Evolutionary conservation across 768 basidiomycete genomes (phyloP), one percentile per base, ranked within the genome.

Genomic region (Phylloporus arenicola): DNA sequence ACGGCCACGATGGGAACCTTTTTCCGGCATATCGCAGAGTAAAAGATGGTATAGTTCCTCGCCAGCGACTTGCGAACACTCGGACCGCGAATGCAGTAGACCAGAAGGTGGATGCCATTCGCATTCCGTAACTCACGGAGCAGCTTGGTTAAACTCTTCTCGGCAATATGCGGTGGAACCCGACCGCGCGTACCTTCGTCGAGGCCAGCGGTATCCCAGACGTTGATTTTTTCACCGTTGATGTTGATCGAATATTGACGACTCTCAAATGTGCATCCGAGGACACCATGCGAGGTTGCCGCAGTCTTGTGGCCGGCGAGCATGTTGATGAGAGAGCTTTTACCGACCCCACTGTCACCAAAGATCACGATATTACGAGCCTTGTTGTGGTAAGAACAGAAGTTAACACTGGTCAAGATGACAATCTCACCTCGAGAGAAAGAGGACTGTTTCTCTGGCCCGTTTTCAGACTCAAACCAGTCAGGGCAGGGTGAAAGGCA

Each of bases 291-390:
- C 6, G 71, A 72, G 4, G 65, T 64, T 6, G 49, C 27, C 1
- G 73, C 74, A 1, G 48, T 51, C 11, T 65, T 52, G 5, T 41
- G 14, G 24, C 65, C 68, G 25, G 58, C 57, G 17, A 76, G 53
- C 69, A 76, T 66, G 57, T 76, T 76, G 43, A 77, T 58, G 2
- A 76, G 52, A 3, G 71, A 72, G 50, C 75, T 76, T 56, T 77
- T 76, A 12, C 70, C 69, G 3, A 68, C 53, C 14, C 75, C 75
- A 3, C 68, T 67, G 39, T 75, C 72, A 1, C 75, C 75, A 37
- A 76, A 76, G 19, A 76, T 40, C 14, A 76, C 61, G n/a, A 76
- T 44, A 45, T 76, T 76, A 24, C 53, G 61, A 24, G 16, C 19
- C 30, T 50, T 52, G 4, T 25, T 24, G 16, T 33, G 9, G 57